Evolutionary conservation across 2,329 filamentous ascomycete species (phyloP), one percentile per base, ranked within the genome.

Genomic region (Penicillium digitatum): DNA sequence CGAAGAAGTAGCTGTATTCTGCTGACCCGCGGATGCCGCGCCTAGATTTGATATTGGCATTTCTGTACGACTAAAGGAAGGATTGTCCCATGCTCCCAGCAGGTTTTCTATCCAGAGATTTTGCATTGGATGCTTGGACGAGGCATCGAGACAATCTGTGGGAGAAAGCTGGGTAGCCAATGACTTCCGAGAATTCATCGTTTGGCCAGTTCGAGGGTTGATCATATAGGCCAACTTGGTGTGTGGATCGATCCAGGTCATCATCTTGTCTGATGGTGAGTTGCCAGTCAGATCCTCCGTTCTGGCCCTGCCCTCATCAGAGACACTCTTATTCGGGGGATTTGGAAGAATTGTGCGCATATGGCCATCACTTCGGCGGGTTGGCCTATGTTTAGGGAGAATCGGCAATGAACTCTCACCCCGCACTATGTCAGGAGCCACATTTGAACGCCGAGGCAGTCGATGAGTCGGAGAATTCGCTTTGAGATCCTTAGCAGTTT

Each of bases 21-120:
- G 29, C 57, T 52, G 27, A 51, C 54, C 34, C 59, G 64, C 44
- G 62, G 44, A 16, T 27, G 53, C 66, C n/a, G 68, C 39, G 5
- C 62, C 64, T n/a, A 74, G 56, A 48, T 72, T 72, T 42, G 64
- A 71, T 51, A 83, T 76, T 14, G 66, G 66, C 39, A 71, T 68
- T 60, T 81, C 76, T 14, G 76, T 69, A 2, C 70, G 70, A n/a
- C 79, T 73, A 68, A 95, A 96, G 0, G 89, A 76, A 0, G 90
- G 89, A 56, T 92, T 95, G 9, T 87, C 73, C 89, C 90, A 95
- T 9, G 76, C 78, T 34, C 78, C 70, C 1, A 90, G 71, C 7
- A 93, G 64, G 7, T 79, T 74, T 9, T 79, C 76, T 3, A 91
- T 73, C 87, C 87, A 90, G 10, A 69, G 61, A n/a, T 59, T 65